A percentile compares a stretch with the other conserved stretches of the same genome.
These are phyloP conservation scores for Mycena metata DNA, from an alignment of 768 basidiomycete genomes.

Conservation along the genomic window DNA sequence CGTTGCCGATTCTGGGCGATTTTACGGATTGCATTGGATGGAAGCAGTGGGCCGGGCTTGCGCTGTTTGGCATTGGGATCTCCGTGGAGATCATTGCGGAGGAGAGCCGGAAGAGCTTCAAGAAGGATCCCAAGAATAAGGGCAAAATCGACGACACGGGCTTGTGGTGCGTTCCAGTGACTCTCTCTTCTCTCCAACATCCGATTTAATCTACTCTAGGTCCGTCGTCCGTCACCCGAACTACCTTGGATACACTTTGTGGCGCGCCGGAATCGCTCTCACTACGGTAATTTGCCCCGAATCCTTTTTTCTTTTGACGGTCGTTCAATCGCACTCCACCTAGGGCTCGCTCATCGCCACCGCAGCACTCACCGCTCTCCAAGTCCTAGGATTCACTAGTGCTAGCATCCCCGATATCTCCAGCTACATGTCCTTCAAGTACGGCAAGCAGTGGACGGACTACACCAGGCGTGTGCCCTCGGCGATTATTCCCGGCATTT, in stretches of 20 bases:
- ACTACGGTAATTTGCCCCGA: slow-evolving; percentile 24
- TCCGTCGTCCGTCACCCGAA: slow-evolving; percentile 44
- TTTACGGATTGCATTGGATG: slow-evolving; percentile 37
- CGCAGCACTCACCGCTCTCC: slow-evolving; percentile 1
- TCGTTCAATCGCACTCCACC: too few species aligned
- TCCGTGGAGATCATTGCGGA: slow-evolving; percentile 40
- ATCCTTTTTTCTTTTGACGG: background rate
- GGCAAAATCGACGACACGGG: slow-evolving; percentile 42
- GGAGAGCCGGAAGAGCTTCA: slow-evolving; percentile 41
- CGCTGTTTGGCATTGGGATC: slow-evolving; percentile 36
- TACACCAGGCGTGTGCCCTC: slow-evolving; percentile 29
- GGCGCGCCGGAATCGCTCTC: slow-evolving; percentile 42
- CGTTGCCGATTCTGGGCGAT: slow-evolving; percentile 14
- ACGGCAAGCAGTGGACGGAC: slow-evolving; percentile 30
- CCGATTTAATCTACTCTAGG: background rate
- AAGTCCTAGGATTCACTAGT: background rate
- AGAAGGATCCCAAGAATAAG: slow-evolving; percentile 41
- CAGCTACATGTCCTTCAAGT: slow-evolving; percentile 23
- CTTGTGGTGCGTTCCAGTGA: slow-evolving; percentile 37
- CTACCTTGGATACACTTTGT: slow-evolving; percentile 43
- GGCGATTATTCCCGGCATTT: slow-evolving; percentile 32
- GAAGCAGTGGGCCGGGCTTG: slow-evolving; percentile 38
- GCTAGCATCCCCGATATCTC: slow-evolving; percentile 12
- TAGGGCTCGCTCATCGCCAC: slow-evolving; percentile 30
- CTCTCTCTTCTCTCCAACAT: background rate